Evolutionary conservation across 176 grass and related monocot species (phyloP), one percentile per base, ranked within the genome.

Genomic region (Lolium perenne): DNA sequence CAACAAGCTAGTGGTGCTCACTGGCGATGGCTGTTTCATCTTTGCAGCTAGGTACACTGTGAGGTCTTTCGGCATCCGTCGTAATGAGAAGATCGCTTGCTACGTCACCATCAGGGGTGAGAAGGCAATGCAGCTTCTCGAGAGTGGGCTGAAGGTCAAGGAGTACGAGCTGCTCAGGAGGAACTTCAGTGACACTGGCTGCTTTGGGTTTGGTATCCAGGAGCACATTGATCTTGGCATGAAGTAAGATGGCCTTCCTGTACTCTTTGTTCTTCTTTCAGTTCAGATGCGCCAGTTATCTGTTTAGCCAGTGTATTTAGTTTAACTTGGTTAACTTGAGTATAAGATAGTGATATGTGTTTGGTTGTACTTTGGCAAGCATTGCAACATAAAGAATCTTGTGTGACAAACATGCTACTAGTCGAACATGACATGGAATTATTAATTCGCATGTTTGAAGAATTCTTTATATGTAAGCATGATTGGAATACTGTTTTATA

Each of bases 141-240:
- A 93, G 59, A 93, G 91, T 25, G 91, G 88, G 3, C 59, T 93
- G 50, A 93, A 93, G 76, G 91, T 93, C 64, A 93, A 90, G 88
- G 88, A 93, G 77, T 90, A 93, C 7, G 91, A 93, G 67, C 72
- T 93, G 26, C 69, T 93, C 32, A 93, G 91, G 78, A 93, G 91
- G 79, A 93, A 90, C 85, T 93, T 93, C 78, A 93, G 91, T 76
- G 91, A 93, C 2, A 93, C 88, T 63, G 88, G 91, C 4, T 93
- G 88, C 82, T 93, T 93, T 63, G 91, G 85, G 3, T 93, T 93
- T 38, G 88, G 88, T 84, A 93, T 93, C 18, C 91, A 90, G 80
- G 91, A 93, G 78, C 91, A 90, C 72, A 93, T 93, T 85, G 91
- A 93, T 90, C 91, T 93, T 82, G 91, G 91, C 60, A 93, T 93